Base-by-base conservation (phyloP, 805 yeast species). In the Saturnispora zaruensis region DNA sequence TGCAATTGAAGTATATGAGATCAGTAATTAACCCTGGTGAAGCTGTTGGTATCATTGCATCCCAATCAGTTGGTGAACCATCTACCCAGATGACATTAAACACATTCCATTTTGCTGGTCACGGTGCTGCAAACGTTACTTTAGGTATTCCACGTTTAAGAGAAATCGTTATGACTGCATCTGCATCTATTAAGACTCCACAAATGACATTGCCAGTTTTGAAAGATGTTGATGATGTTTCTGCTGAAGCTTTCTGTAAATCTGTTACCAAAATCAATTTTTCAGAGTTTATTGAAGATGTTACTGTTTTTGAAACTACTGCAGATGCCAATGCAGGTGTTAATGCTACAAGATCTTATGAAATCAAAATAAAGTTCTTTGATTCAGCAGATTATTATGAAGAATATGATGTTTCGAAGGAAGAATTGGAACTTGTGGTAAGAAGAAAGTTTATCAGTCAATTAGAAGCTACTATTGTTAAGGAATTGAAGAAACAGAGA, bases 71-170 rank as follows among this genome's bases (percentile, higher is more conserved):
- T 66, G 99, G 99, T 71, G 99, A 93, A 70, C 99, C 99, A 46
- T 88, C 97, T 4, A 93, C 99, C 3, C 99, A 93, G 74, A 93
- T 93, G 99, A 93, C 99, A 16, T 78, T 85, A 63, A 85, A 85
- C 65, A 85, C 95, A 52, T 91, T 91, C 87, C 99, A 93, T 75
- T 93, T 93, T 64, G 99, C 99, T 60, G 99, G 99, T 67, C 99
- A 95, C 73, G 99, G 99, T 81, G 99, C 99, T 51, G 99, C 99
- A 43, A 93, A 93, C 70, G 99, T 93, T 56, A 93, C 99, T 0
- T 77, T 93, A 62, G 99, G 99, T 85, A 93, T 93, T 65, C 99
- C 99, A 40, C 96, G 99, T 80, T 82, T 93, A 87, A 85, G 99
- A 80, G 99, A 93, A 78, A 93, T 93, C 68, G 89, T 93, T 66